Conservation (phyloP, 441 rosid genomes). For the Pelargonium fulgidum region DNA sequence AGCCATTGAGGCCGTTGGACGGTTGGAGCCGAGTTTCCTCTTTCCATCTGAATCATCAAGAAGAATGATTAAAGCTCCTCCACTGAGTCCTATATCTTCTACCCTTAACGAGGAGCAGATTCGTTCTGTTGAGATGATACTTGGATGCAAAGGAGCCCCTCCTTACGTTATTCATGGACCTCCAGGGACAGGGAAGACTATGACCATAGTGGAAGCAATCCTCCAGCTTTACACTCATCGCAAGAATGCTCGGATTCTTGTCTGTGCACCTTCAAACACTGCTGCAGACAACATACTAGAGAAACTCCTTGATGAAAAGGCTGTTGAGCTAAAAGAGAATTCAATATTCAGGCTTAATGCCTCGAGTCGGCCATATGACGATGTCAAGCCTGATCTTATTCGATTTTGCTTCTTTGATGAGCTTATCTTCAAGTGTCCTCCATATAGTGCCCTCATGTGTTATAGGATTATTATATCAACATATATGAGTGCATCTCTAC, state of each 20-base stretch:
- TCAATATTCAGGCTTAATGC: constrained; percentile 61
- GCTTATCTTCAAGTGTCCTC: constrained; percentile 44
- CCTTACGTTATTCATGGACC: constrained; percentile 63
- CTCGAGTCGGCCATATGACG: constrained; percentile 45
- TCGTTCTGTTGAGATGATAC: constrained; percentile 42
- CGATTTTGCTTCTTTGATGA: constrained; percentile 42
- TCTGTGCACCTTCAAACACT: constrained; percentile 60
- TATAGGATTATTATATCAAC: constrained; percentile 69
- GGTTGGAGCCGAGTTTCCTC: constrained; percentile 34
- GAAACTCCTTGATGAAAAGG: constrained; percentile 33
- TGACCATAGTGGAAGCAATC: constrained; percentile 51
- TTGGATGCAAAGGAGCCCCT: constrained; percentile 49
- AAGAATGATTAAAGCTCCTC: constrained; percentile 39
- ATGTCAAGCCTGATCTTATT: constrained; percentile 32
- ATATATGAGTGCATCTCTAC: constrained; percentile 67
- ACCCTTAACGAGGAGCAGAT: constrained; percentile 48
- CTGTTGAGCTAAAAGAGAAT: constrained; percentile 29
- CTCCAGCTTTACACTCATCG: constrained; percentile 34
- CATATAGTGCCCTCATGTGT: constrained; percentile 29
- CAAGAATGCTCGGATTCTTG: constrained; percentile 36
- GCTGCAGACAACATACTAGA: constrained; percentile 59
- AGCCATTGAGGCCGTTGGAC: constrained; percentile 45
- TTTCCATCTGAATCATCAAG: constrained; percentile 41
- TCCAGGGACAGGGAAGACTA: constrained; percentile 63
- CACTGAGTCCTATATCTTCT: constrained; percentile 38